Evolutionary conservation across 495 filamentous ascomycete species (phyloP).

Genomic region (Penicillium pancosmium): DNA sequence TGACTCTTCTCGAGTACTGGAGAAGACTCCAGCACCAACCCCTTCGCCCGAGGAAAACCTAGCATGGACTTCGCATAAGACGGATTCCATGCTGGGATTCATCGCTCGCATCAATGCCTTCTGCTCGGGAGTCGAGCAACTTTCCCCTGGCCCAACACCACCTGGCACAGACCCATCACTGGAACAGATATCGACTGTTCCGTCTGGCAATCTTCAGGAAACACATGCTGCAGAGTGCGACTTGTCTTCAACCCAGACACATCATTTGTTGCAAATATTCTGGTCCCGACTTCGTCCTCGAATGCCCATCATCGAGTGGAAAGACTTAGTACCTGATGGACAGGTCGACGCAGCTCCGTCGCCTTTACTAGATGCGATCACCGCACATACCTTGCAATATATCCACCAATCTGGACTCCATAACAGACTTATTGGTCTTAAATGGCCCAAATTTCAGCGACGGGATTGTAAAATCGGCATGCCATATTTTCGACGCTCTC

Average conservation of each 20-base stretch:
- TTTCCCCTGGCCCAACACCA: conserved; percentile 10
- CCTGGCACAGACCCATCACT: conserved; percentile 18
- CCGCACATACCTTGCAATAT: conserved; percentile 28
- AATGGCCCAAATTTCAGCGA: conserved; percentile 24
- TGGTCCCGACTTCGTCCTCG: conserved; percentile 23
- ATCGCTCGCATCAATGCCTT: conserved; percentile 34
- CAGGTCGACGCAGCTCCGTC: conserved; percentile 4
- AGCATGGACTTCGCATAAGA: conserved; percentile 15
- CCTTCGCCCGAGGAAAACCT: conserved; percentile 10
- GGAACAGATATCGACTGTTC: conserved; percentile 17
- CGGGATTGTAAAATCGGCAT: conserved; percentile 11
- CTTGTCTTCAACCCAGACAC: conserved; percentile 23
- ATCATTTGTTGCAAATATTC: conserved; percentile 26
- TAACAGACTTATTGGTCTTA: conserved; percentile 26
- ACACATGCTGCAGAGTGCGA: conserved; percentile 13
- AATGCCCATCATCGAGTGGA: conserved; percentile 21
- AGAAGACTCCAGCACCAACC: conserved; percentile 9
- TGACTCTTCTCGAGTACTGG: background rate
- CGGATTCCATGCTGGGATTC: conserved; percentile 34
- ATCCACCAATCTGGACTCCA: conserved; percentile 28
- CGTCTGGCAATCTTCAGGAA: conserved; percentile 10
- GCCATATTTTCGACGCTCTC: conserved; percentile 32
- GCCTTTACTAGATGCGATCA: conserved; percentile 29
- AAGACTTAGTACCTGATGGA: conserved; percentile 12
- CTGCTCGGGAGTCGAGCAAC: conserved; percentile 30